phyloP scores from a whole-genome alignment of 768 basidiomycete species.

The Daedalea quercina region DNA sequence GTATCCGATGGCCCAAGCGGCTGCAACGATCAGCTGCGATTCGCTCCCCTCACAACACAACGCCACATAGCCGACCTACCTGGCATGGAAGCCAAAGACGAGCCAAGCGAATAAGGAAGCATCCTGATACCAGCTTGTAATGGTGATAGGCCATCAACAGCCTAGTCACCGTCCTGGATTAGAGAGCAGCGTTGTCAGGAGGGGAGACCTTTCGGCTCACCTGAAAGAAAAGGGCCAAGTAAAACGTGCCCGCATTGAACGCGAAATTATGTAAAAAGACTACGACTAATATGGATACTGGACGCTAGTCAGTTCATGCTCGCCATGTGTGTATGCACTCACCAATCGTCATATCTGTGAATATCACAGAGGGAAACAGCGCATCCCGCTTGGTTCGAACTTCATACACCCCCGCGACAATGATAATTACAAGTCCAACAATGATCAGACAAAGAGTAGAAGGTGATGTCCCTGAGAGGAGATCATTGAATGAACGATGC shows the following conservation, averaged over 20 bases:
- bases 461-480: conserved; percentile 50
- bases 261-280: conserved; percentile 79
- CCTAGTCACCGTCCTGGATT: conserved; percentile 31
- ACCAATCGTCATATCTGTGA: conserved; percentile 58
- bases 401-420: conserved; percentile 64
- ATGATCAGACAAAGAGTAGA: conserved; percentile 56
- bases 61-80: conserved; percentile 11
- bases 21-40: conserved; percentile 16
- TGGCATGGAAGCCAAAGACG: conserved; percentile 79
- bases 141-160: conserved; percentile 64
- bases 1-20: conserved; percentile 74
- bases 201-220: conserved; percentile 29
- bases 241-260: conserved; percentile 83
- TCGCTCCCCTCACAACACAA: no score
- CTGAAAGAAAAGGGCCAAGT: conserved; percentile 79
- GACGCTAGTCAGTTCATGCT: conserved; percentile 7
- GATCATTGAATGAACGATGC: conserved; percentile 9
- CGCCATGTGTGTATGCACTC: conserved; percentile 14
- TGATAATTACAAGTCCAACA: conserved; percentile 46
- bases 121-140: conserved; percentile 67
- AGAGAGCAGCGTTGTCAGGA: conserved; percentile 1
- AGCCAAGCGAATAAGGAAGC: conserved; percentile 81
- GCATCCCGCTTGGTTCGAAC: conserved; percentile 58
- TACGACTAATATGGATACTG: conserved; percentile 61
- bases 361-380: conserved; percentile 60